Percentiles rank a stretch among this genome's conserved stretches.
These are phyloP conservation scores for Tilletiaria anomala DNA, from an alignment of 1,284 basidiomycete genomes.

Conservation along the genomic window DNA sequence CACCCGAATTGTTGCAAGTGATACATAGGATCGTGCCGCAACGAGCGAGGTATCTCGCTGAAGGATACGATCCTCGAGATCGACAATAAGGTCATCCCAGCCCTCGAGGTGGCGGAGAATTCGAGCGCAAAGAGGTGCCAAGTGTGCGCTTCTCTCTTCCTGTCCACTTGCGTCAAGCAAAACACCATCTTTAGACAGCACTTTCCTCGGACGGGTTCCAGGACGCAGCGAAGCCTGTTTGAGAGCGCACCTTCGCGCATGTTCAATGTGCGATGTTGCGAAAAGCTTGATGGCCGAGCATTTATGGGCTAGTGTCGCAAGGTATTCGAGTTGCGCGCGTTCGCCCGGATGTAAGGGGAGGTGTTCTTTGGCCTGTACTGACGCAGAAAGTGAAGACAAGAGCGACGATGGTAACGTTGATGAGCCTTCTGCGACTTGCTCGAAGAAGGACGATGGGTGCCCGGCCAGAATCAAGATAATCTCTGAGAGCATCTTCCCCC, in stretches of 20 bases:
- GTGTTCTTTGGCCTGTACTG: too few relatives aligned
- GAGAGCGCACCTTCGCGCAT: neutral
- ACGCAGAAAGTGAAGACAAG: too few relatives aligned
- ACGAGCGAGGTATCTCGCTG: constrained; percentile 10
- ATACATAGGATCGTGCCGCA: constrained; percentile 11
- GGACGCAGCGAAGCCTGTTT: neutral
- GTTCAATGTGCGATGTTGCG: neutral
- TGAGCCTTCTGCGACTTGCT: too few relatives aligned
- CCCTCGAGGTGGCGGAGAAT: constrained; percentile 11
- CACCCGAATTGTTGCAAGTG: constrained; percentile 14
- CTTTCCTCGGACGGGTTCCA: too few relatives aligned
- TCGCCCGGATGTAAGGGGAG: too few relatives aligned
- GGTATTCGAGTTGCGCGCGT: too few relatives aligned
- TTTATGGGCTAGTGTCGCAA: too few relatives aligned
- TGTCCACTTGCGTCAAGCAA: neutral
- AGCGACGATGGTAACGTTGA: too few relatives aligned
- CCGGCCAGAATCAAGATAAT: too few relatives aligned
- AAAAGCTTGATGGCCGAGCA: neutral
- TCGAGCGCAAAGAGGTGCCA: constrained; percentile 16
- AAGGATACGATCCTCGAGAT: constrained; percentile 12
- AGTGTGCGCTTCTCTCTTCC: constrained; percentile 8
- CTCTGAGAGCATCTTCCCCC: too few relatives aligned
- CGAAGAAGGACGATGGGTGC: too few relatives aligned
- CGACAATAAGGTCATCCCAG: constrained; percentile 13
- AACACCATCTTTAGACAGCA: too few relatives aligned